Base-by-base conservation (phyloP, 192 early-diverging fungal genomes). In the Jimgerdemannia lactiflua region DNA sequence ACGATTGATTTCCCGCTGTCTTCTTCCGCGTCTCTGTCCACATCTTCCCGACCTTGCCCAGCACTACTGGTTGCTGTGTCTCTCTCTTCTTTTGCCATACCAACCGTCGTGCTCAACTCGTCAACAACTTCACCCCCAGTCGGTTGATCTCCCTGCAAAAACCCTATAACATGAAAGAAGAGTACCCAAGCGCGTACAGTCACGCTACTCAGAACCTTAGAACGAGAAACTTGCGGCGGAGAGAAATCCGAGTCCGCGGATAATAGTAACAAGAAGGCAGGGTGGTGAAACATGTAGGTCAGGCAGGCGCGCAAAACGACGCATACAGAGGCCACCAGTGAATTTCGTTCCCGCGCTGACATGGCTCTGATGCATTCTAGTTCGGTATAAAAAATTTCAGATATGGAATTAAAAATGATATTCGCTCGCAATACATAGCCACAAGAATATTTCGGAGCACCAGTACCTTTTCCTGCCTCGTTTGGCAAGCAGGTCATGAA, bases 21-120 rank as follows among this genome's bases (percentile, higher is more conserved):
- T 66, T 74, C 74, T 11, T 82, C 77, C 3, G 44, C 17, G 42
- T 82, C 77, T 72, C 78, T 29, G 3, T 73, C 72, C n/a, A 75
- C n/a, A 3, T 49, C 10, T 74, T 59, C 11, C 75, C 77, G 43
- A 82, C 18, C 0, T 77, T 74, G 29, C 39, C 2, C 6, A 66
- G 63, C 11, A 66, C 29, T 11, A 79, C 42, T 3, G 67, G 65
- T 39, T 66, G 10, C 3, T 40, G 3, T 2, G 65, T 49, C 6
- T 65, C 63, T 42, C 40, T 63, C 41, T 68, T 78, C 1, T 77
- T 74, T 8, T 78, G 69, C 49, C 6, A 59, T 59, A 10, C 49
- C 49, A 6, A 59, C 14, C 8, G 14, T 59, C 6, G 49, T 14
- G 49, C 8, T 14, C 49, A 14, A 14, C 49, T 59, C 49, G 6